These are phyloP conservation scores for Gynochthodes officinalis DNA, from an alignment of 257 asterid genomes.

Conservation along the genomic window DNA sequence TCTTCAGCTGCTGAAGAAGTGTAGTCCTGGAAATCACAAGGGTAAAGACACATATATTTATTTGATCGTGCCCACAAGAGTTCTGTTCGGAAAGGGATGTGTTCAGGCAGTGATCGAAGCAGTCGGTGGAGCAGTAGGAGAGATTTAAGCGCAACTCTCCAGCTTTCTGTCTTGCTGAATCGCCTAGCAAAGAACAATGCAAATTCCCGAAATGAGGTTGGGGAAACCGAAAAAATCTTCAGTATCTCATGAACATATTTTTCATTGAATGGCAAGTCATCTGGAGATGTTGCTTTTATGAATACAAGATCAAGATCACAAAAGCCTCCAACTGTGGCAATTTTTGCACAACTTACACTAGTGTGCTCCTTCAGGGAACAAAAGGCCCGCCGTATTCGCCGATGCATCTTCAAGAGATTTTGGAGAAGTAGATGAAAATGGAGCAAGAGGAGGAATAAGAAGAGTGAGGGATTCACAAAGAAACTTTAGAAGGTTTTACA, in stretches of 20 bases:
- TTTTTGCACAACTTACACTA: slow-evolving; percentile 52
- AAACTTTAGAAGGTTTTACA: neutral
- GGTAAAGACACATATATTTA: slow-evolving; percentile 39
- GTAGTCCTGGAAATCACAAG: slow-evolving; percentile 47
- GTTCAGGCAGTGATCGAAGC: slow-evolving; percentile 35
- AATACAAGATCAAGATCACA: slow-evolving; percentile 47
- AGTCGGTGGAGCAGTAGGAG: slow-evolving; percentile 65
- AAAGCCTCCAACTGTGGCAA: slow-evolving; percentile 55
- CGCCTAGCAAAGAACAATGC: slow-evolving; percentile 39
- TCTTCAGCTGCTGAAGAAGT: slow-evolving; percentile 47
- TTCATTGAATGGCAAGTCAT: slow-evolving; percentile 44
- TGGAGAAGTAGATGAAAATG: neutral
- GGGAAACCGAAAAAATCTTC: slow-evolving; percentile 47
- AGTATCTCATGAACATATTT: slow-evolving; percentile 45
- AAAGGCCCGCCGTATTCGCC: slow-evolving; percentile 37
- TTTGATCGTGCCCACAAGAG: slow-evolving; percentile 46
- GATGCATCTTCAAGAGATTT: slow-evolving; percentile 17
- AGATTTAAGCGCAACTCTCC: slow-evolving; percentile 72
- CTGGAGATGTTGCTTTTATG: slow-evolving; percentile 59
- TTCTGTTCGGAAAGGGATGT: slow-evolving; percentile 40
- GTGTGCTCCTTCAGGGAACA: slow-evolving; percentile 43
- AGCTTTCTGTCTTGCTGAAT: slow-evolving; percentile 43
- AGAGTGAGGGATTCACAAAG: neutral
- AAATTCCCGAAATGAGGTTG: slow-evolving; percentile 38
- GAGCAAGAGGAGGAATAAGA: neutral